Base-by-base conservation (phyloP, 169 alveolate genomes). In the Plasmodium fragile region DNA sequence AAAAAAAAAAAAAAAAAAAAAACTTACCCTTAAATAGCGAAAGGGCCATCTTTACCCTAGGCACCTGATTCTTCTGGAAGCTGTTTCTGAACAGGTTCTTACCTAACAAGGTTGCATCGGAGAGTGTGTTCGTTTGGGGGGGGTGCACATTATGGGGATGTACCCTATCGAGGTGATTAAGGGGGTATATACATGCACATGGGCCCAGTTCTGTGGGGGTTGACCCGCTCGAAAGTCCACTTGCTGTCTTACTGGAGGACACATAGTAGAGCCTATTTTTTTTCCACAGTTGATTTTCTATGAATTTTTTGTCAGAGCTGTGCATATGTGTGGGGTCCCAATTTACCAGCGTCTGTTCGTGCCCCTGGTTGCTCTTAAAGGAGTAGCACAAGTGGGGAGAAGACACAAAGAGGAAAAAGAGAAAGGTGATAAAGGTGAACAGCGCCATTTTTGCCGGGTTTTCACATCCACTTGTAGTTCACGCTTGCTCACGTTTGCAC, bases 21-120 rank as follows among this genome's bases (percentile, higher is more conserved):
- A 18, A 83, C 55, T 41, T 41, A 83, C 92, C 92, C 77, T 43
- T 69, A 70, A 83, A 83, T 69, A 83, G 22, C 78, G 81, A 65
- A 83, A 69, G 52, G 39, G 82, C 11, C 41, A 41, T 69, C 52
- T 43, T 83, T 11, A 43, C 80, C 92, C 92, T 83, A n/a, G 81
- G 82, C 52, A 6, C 34, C 1, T 65, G 75, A 69, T 43, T 70
- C 55, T 13, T 39, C 41, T 70, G 92, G 65, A 28, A 16, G 53
- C 69, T 83, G 22, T 70, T 69, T 69, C 32, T 83, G 41, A 83
- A 69, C 77, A 83, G 55, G 77, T 70, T 69, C 52, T 34, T 41
- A 32, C 55, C 92, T 83, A 65, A 65, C 75, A 65, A 18, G 41
- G 39, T 65, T 22, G 39, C 41, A 65, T 25, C 1, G 75, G 36